These are phyloP conservation scores for Elymus sibiricus DNA, from an alignment of 176 grass and related monocot species.

Conservation along the genomic window DNA sequence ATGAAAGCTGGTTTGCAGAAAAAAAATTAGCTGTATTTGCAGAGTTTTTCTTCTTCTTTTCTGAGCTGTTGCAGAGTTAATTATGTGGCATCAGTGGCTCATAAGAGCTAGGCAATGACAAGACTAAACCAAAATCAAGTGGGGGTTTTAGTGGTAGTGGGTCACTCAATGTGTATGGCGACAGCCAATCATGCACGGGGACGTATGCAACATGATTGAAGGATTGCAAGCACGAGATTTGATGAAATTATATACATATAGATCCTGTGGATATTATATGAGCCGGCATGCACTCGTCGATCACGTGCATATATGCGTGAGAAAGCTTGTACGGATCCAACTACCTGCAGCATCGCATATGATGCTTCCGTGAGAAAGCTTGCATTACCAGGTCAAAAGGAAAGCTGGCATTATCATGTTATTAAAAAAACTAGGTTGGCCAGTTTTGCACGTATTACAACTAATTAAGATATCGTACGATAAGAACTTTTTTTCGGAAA, in stretches of 20 bases:
- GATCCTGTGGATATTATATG: background rate
- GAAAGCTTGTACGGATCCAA: conserved; percentile 10
- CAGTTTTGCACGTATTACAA: background rate
- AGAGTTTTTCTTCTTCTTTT: too few relatives aligned
- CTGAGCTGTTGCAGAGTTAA: too few relatives aligned
- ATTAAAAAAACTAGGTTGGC: background rate
- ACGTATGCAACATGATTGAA: background rate
- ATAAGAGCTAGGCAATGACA: background rate
- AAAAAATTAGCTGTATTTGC: too few relatives aligned
- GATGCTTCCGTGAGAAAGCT: background rate
- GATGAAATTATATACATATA: background rate
- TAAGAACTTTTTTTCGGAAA: background rate
- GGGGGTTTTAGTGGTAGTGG: background rate
- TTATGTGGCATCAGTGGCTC: background rate
- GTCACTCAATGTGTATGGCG: too few relatives aligned
- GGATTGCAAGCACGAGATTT: background rate
- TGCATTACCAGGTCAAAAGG: background rate
- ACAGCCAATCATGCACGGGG: background rate
- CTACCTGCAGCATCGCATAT: background rate
- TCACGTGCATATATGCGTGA: background rate
- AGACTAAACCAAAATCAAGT: background rate
- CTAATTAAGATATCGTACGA: background rate
- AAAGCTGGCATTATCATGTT: background rate
- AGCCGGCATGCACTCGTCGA: background rate
- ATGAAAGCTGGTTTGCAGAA: too few relatives aligned